Evolutionary conservation across 352 stramenopile species (phyloP).

Genomic region (Albugo candida): DNA sequence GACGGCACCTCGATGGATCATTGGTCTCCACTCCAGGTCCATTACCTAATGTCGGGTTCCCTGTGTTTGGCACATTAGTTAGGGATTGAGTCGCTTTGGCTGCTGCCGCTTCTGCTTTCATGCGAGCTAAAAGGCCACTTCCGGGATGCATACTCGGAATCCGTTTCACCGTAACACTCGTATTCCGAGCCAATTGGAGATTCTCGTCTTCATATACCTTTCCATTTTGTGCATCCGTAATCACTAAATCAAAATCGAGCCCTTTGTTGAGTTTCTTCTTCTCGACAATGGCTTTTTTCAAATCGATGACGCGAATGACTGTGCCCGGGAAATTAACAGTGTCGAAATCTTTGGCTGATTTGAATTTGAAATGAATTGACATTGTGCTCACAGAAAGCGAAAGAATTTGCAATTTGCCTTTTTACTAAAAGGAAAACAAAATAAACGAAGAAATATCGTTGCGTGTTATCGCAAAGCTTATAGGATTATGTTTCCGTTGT

Average conservation of each 20-base stretch:
- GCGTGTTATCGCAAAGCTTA: too few species aligned
- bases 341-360: conserved; percentile 79
- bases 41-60: too few species aligned
- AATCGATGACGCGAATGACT: conserved; percentile 71
- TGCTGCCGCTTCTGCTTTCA: conserved; percentile 64
- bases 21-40: too few species aligned
- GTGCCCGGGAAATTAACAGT: conserved; percentile 70
- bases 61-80: conserved; percentile 9
- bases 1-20: too few species aligned
- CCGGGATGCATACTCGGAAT: conserved; percentile 66
- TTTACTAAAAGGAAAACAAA: too few species aligned
- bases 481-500: too few species aligned
- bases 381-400: conserved; percentile 13
- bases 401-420: too few species aligned
- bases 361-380: conserved; percentile 86
- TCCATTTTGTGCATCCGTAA: conserved; percentile 82
- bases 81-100: conserved; percentile 28
- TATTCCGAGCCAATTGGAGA: conserved; percentile 77
- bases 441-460: too few species aligned
- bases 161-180: conserved; percentile 82
- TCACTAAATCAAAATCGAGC: conserved; percentile 82
- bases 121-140: conserved; percentile 54
- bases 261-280: conserved; percentile 86
- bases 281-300: conserved; percentile 88
- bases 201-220: conserved; percentile 85